Conservation (phyloP, 2,329 filamentous ascomycete genomes). For the Neonectria hederae region DNA sequence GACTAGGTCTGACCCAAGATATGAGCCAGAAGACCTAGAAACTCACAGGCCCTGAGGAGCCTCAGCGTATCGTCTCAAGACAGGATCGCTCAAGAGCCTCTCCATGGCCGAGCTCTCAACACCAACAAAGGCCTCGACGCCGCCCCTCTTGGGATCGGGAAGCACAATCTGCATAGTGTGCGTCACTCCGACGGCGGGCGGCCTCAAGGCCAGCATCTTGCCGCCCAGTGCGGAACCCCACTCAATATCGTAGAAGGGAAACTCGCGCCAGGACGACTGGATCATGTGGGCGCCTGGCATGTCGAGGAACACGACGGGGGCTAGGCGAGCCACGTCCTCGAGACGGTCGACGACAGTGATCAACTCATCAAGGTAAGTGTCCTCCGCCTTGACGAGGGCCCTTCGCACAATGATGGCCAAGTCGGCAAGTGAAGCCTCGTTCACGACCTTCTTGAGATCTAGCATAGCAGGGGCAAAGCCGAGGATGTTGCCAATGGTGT, state of each 20-base stretch:
- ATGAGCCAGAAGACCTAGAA: neutral
- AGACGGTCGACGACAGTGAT: conserved; percentile 18
- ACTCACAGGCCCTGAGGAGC: conserved; percentile 16
- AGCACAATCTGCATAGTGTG: conserved; percentile 27
- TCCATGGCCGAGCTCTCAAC: conserved; percentile 24
- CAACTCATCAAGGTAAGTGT: conserved; percentile 15
- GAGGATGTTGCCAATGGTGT: conserved; percentile 25
- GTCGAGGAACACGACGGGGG: conserved; percentile 20
- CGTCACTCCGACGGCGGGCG: conserved; percentile 18
- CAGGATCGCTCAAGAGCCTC: conserved; percentile 10
- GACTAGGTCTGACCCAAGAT: neutral
- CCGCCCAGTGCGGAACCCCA: conserved; percentile 21
- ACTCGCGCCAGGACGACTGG: conserved; percentile 22
- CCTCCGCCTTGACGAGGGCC: conserved; percentile 15
- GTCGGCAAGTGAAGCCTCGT: conserved; percentile 22
- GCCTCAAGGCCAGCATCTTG: conserved; percentile 16
- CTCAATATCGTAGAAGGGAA: conserved; percentile 25
- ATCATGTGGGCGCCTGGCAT: conserved; percentile 27
- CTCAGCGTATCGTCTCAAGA: conserved; percentile 16
- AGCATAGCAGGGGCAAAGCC: conserved; percentile 23
- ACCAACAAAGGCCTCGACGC: conserved; percentile 20
- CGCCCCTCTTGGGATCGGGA: conserved; percentile 21
- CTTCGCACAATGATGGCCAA: conserved; percentile 19
- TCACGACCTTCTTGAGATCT: conserved; percentile 19
- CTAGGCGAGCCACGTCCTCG: conserved; percentile 16